phyloP scores from a whole-genome alignment of 2,329 filamentous ascomycete genomes.

The Thielaviopsis ethacetica region DNA sequence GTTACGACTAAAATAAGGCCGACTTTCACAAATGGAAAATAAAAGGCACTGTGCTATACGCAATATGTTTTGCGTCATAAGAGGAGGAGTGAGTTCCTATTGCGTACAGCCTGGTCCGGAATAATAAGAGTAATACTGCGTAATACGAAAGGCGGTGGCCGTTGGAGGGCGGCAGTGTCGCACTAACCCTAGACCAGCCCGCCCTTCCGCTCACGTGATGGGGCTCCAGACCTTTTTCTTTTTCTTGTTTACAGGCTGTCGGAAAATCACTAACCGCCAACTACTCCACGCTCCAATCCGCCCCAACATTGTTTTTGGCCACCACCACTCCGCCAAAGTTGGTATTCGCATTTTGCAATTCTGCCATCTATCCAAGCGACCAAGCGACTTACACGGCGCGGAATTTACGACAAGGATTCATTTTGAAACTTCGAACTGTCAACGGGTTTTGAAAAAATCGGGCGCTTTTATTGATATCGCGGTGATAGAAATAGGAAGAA shows the following conservation, averaged over 20 bases:
- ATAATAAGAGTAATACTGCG: too few species aligned
- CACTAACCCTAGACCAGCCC: not conserved
- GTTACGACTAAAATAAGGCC: too few species aligned
- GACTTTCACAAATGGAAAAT: too few species aligned
- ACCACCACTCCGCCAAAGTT: not conserved
- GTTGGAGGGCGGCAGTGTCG: too few species aligned
- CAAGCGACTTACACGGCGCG: not conserved
- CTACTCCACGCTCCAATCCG: constrained; percentile 9
- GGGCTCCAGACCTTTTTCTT: not conserved
- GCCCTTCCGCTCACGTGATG: not conserved
- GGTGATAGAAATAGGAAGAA: too few species aligned
- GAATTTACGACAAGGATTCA: not conserved
- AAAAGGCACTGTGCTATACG: too few species aligned
- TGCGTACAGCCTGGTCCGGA: too few species aligned
- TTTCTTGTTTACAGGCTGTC: not conserved
- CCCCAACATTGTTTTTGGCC: constrained; percentile 5
- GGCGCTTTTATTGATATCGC: too few species aligned
- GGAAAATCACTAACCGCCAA: constrained; percentile 10
- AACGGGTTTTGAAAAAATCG: not conserved
- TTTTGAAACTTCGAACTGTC: not conserved
- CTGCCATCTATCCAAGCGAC: not conserved
- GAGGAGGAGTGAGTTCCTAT: too few species aligned
- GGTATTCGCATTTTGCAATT: not conserved
- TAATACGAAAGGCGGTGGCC: too few species aligned
- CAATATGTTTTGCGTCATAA: too few species aligned